Base-by-base conservation (phyloP, 1,139 yeast genomes). In the Oligophagozyma castellii region DNA sequence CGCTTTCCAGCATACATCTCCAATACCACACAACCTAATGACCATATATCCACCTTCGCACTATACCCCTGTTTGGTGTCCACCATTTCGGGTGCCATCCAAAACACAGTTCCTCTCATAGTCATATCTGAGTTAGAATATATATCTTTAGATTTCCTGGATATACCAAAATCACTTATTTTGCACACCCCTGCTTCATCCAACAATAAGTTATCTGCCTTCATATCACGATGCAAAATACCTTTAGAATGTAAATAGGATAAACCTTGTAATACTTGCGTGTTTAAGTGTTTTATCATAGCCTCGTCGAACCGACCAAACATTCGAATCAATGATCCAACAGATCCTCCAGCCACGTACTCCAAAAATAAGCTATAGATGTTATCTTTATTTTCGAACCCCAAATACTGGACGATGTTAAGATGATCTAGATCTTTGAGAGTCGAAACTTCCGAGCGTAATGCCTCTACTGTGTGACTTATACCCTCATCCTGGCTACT, bases 21-120 rank as follows among this genome's bases (percentile, higher is more conserved):
- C 34, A 89, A 53, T 3, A 89, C 92, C 34, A 92, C 93, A 62
- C 99, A 92, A 1, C 98, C 99, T 23, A 86, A 56, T 0, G 96
- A 76, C 93, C 93, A 79, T 22, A 79, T 77, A 53, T 79, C 93
- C 22, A 92, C 84, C 54, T 92, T 92, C 16, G 98, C 98, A 58
- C 93, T 81, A 51, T 92, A 92, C 0, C 96, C 96, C 49, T 78
- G 93, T 40, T 77, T 79, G 32, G 73, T 76, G 43, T 78, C 79
- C 33, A 92, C 84, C 36, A 92, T 95, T 51, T 92, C 99, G 0
- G 99, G 99, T 0, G 99, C 99, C 98, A 92, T 92, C 98, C 98
- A 92, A 51, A 86, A 92, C 2, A 92, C 86, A 0, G 98, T 86
- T 13, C 99, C 99, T 55, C 92, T 95, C 89, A 78, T 79, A 10